These are phyloP conservation scores for Pseudozyma thailandica DNA, from an alignment of 1,284 basidiomycete genomes.

Conservation along the genomic window DNA sequence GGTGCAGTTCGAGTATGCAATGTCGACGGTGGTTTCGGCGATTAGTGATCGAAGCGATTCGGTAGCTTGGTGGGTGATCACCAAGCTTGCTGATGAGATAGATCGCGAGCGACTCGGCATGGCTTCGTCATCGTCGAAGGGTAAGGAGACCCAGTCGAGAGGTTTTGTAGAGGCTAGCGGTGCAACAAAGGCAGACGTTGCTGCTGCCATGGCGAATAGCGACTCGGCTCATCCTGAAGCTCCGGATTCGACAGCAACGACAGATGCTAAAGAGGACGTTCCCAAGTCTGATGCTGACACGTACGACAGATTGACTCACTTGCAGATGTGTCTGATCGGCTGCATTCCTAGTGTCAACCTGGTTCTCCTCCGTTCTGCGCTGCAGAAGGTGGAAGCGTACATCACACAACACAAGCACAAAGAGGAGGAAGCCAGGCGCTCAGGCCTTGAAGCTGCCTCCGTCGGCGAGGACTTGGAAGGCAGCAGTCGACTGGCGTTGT, in stretches of 20 bases:
- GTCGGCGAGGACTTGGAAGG: conserved; percentile 1
- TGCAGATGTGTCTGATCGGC: conserved; percentile 51
- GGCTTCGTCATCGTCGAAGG: not conserved
- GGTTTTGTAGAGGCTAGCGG: conserved; percentile 18
- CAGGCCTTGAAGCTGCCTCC: not conserved
- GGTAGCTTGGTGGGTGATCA: conserved; percentile 61
- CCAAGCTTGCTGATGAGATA: conserved; percentile 47
- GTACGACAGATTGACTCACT: conserved; percentile 25
- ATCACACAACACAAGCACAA: conserved; percentile 38
- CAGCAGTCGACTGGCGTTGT: conserved; percentile 32
- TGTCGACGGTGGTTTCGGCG: conserved; percentile 57
- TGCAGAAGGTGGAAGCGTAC: conserved; percentile 48
- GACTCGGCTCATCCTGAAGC: conserved; percentile 16
- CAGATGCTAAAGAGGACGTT: not conserved
- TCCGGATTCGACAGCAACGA: not conserved
- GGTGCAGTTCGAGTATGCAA: conserved; percentile 57
- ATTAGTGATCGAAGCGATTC: conserved; percentile 60
- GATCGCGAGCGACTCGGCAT: conserved; percentile 22
- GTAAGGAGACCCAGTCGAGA: conserved; percentile 10
- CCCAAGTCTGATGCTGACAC: conserved; percentile 1
- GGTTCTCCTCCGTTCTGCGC: conserved; percentile 60
- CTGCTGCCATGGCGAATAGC: conserved; percentile 8
- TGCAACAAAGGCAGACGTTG: conserved; percentile 22
- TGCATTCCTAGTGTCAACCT: conserved; percentile 62
- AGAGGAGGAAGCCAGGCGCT: conserved; percentile 6